Conservation (phyloP, 345 rosid genomes). For the Citrus australasica region DNA sequence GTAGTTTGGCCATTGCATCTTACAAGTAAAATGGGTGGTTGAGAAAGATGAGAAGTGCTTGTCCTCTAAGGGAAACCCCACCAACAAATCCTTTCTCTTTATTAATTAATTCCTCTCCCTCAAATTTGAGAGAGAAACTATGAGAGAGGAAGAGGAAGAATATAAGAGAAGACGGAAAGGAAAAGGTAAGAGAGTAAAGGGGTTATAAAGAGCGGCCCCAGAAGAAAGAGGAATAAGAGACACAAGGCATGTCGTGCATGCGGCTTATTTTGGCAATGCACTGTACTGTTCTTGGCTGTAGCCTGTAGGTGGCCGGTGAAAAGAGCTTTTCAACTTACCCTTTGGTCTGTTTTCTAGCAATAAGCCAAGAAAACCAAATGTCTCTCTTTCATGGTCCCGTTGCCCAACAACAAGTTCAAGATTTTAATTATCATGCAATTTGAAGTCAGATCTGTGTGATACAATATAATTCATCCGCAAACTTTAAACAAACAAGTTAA, state of each 20-base stretch:
- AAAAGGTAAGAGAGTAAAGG: not conserved
- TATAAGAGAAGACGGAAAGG: too few relatives aligned
- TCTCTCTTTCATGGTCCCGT: constrained; percentile 27
- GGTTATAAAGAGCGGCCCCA: constrained; percentile 31
- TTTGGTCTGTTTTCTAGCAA: constrained; percentile 34
- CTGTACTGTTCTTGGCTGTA: constrained; percentile 12
- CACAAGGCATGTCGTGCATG: constrained; percentile 20
- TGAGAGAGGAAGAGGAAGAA: not conserved
- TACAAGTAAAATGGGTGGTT: constrained; percentile 39
- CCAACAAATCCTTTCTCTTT: constrained; percentile 1
- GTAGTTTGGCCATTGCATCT: constrained; percentile 13
- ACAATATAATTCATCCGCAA: not conserved
- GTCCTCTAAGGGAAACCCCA: constrained; percentile 33
- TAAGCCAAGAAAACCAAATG: constrained; percentile 16
- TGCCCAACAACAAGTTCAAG: constrained; percentile 9
- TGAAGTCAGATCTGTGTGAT: not conserved
- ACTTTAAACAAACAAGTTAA: not conserved
- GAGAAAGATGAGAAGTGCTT: constrained; percentile 47
- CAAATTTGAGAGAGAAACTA: not conserved
- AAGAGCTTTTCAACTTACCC: constrained; percentile 53
- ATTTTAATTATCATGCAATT: not conserved
- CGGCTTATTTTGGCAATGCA: constrained; percentile 16
- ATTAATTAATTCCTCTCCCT: not conserved
- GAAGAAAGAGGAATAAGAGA: constrained; percentile 6
- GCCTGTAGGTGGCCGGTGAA: constrained; percentile 47